phyloP scores from a whole-genome alignment of 148 eudicot genomes.

The Silene uniflora region DNA sequence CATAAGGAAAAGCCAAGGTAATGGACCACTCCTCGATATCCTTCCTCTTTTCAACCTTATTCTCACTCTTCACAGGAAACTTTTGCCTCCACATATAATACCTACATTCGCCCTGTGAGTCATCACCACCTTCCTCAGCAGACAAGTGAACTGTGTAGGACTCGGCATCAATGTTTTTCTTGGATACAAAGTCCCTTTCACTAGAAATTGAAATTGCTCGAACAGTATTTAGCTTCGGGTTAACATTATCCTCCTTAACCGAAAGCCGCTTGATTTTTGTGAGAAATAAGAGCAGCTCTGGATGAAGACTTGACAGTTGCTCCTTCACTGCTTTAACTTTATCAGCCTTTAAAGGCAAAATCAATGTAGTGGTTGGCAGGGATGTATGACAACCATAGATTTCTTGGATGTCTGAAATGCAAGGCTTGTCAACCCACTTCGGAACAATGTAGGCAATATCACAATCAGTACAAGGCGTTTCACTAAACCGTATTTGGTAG shows the following conservation, averaged over 20 bases:
- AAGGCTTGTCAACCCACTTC: slow-evolving; percentile 69
- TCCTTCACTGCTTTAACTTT: slow-evolving; percentile 56
- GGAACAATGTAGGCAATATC: slow-evolving; percentile 68
- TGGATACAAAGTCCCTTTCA: slow-evolving; percentile 36
- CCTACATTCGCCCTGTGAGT: slow-evolving; percentile 39
- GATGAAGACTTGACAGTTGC: slow-evolving; percentile 66
- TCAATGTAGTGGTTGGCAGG: slow-evolving; percentile 56
- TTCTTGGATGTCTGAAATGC: slow-evolving; percentile 37
- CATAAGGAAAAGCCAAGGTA: slow-evolving; percentile 66
- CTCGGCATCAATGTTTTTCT: slow-evolving; percentile 54
- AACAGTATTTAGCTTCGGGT: slow-evolving; percentile 37
- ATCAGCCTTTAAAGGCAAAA: slow-evolving; percentile 63
- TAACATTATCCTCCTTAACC: slow-evolving; percentile 44
- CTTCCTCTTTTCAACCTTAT: slow-evolving; percentile 50
- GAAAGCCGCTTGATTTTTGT: slow-evolving; percentile 56
- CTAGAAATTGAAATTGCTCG: slow-evolving; percentile 55
- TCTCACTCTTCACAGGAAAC: slow-evolving; percentile 48
- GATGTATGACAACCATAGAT: slow-evolving; percentile 37
- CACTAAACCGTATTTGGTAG: slow-evolving; percentile 58
- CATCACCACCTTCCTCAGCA: slow-evolving; percentile 35
- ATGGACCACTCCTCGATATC: slow-evolving; percentile 64
- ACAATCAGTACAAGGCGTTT: slow-evolving; percentile 54
- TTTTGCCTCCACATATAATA: slow-evolving; percentile 76
- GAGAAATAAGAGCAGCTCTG: slow-evolving; percentile 66
- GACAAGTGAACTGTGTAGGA: slow-evolving; percentile 48